Conservation (phyloP, 2,329 filamentous ascomycete species). For the Macrophomina tecta region DNA sequence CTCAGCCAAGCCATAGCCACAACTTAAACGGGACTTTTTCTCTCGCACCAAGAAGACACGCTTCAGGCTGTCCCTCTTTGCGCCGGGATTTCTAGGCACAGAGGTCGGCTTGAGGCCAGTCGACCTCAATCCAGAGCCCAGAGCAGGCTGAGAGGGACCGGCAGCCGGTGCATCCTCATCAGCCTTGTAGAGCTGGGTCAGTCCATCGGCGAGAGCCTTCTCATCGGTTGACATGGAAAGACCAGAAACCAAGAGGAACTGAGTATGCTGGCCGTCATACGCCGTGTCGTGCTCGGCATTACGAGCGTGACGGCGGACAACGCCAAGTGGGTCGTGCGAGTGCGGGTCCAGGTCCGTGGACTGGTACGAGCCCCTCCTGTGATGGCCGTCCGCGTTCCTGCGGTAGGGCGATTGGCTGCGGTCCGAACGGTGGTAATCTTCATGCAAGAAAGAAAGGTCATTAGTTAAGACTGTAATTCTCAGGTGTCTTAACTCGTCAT, state of each 20-base stretch:
- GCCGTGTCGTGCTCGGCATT: conserved; percentile 33
- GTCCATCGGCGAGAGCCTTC: not conserved
- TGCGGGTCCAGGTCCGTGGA: conserved; percentile 11
- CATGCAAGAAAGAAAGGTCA: conserved; percentile 23
- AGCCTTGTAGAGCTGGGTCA: conserved; percentile 59
- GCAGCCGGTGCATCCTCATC: conserved; percentile 12
- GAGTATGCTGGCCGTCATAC: conserved; percentile 30
- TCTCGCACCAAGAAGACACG: conserved; percentile 80
- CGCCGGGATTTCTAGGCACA: conserved; percentile 68
- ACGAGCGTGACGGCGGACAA: conserved; percentile 4
- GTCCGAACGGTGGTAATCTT: conserved; percentile 27
- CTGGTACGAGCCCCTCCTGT: conserved; percentile 25
- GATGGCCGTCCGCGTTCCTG: conserved; percentile 10
- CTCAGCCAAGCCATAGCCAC: conserved; percentile 84
- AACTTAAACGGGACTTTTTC: conserved; percentile 71
- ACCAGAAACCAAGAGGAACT: conserved; percentile 26
- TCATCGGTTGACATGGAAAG: conserved; percentile 9
- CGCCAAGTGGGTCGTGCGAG: not conserved
- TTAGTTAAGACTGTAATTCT: conserved; percentile 24
- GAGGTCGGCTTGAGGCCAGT: conserved; percentile 53
- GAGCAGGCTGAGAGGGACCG: conserved; percentile 36
- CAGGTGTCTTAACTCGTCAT: conserved; percentile 26
- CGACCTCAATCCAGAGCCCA: conserved; percentile 42
- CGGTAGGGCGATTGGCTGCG: conserved; percentile 26
- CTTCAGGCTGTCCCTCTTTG: conserved; percentile 74